Evolutionary conservation across 331 rosid species (phyloP).

Genomic region (Saraca asoca): DNA sequence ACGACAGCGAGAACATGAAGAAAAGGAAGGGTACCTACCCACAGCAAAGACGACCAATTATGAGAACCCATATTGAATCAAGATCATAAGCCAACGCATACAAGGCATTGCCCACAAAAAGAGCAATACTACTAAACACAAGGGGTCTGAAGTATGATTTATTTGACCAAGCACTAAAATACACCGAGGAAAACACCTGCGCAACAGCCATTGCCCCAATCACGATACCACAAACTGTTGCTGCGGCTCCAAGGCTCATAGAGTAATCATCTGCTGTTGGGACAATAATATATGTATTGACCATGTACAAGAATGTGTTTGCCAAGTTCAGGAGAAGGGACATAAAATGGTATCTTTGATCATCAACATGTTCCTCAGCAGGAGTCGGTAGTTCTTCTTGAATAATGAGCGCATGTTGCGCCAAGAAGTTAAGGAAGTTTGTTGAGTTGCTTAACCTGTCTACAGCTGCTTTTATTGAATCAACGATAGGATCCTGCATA

Average conservation of each 20-base stretch:
- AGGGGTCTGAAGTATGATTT: constrained; percentile 92
- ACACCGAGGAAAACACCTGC: constrained; percentile 91
- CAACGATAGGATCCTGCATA: constrained; percentile 86
- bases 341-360: constrained; percentile 72
- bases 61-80: constrained; percentile 77
- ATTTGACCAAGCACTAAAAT: constrained; percentile 98
- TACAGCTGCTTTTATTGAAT: constrained; percentile 79
- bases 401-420: constrained; percentile 92
- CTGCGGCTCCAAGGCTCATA: constrained; percentile 88
- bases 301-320: constrained; percentile 92
- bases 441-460: constrained; percentile 82
- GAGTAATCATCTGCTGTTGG: constrained; percentile 99
- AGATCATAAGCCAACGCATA: constrained; percentile 90
- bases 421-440: constrained; percentile 86
- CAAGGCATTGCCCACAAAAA: constrained; percentile 67
- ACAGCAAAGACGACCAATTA: constrained; percentile 87
- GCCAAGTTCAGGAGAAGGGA: constrained; percentile 86
- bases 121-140: constrained; percentile 84
- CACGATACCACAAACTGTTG: constrained; percentile 91
- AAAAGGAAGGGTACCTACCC: constrained; percentile 65
- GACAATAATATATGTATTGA: constrained; percentile 92
- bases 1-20: constrained; percentile 9
- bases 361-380: constrained; percentile 62
- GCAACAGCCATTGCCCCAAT: constrained; percentile 99
- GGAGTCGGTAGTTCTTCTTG: constrained; percentile 78